phyloP scores from a whole-genome alignment of 2,329 filamentous ascomycete genomes.

The Geosmithia flava region DNA sequence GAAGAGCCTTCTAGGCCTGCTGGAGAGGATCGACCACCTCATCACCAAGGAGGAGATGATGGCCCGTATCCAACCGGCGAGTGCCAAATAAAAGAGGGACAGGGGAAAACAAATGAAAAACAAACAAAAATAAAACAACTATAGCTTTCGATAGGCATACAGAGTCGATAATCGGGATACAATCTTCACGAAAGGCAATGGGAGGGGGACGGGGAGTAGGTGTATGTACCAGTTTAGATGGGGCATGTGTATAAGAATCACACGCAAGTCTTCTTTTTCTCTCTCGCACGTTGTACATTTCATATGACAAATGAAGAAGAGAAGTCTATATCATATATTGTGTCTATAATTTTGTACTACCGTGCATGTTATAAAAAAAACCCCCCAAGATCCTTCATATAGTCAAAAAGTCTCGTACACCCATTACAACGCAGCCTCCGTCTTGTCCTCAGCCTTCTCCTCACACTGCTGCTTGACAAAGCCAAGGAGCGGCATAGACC shows the following conservation, averaged over 20 bases:
- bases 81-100: slow-evolving; percentile 18
- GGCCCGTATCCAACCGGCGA: slow-evolving; percentile 75
- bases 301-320: too few relatives aligned
- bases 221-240: neutral
- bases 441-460: slow-evolving; percentile 9
- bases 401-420: too few relatives aligned
- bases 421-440: slow-evolving; percentile 9
- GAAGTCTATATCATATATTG: too few relatives aligned
- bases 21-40: slow-evolving; percentile 91
- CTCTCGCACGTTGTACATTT: too few relatives aligned
- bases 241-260: neutral
- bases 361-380: neutral
- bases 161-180: neutral
- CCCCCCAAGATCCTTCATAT: too few relatives aligned
- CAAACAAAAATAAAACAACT: neutral
- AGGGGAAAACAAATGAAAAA: neutral
- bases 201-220: neutral
- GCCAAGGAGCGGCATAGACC: slow-evolving; percentile 60
- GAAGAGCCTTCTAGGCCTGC: slow-evolving; percentile 75
- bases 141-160: neutral
- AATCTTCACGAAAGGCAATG: neutral
- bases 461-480: slow-evolving; percentile 44
- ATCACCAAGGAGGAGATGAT: slow-evolving; percentile 99
- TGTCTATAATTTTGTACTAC: neutral
- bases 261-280: neutral